Evolutionary conservation across 495 filamentous ascomycete genomes (phyloP).

Genomic region (Penicillium ochrochloron): DNA sequence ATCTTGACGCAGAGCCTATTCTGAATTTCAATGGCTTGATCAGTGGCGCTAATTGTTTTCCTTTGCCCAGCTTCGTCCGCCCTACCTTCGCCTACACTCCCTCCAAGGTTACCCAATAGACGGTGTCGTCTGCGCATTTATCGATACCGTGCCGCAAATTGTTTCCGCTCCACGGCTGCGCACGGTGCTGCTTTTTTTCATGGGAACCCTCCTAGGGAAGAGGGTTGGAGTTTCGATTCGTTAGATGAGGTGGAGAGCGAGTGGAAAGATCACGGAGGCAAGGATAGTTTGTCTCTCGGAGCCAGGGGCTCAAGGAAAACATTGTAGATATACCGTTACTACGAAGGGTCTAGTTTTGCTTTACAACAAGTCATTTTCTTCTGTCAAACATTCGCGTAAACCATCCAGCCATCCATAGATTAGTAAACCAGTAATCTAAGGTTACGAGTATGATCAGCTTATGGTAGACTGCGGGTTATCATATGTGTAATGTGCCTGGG

Average conservation of each 20-base stretch:
- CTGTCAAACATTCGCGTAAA: background rate
- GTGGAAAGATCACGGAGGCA: slow-evolving; percentile 13
- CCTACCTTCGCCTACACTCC: slow-evolving; percentile 54
- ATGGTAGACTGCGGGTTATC: background rate
- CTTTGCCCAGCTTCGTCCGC: slow-evolving; percentile 46
- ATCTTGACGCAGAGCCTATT: background rate
- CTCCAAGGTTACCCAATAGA: slow-evolving; percentile 45
- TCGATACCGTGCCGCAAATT: slow-evolving; percentile 12
- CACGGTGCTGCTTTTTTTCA: slow-evolving; percentile 20
- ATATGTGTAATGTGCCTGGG: slow-evolving; percentile 6
- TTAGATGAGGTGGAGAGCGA: slow-evolving; percentile 11
- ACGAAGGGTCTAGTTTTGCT: slow-evolving; percentile 37
- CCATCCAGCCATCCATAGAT: background rate
- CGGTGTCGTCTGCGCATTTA: slow-evolving; percentile 2
- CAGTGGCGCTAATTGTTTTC: slow-evolving; percentile 12
- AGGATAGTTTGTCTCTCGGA: slow-evolving; percentile 19
- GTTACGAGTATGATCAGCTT: background rate
- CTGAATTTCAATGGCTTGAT: background rate
- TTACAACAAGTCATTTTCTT: slow-evolving; percentile 35
- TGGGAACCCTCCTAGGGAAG: slow-evolving; percentile 12
- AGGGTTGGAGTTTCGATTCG: slow-evolving; percentile 21
- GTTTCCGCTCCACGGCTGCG: slow-evolving; percentile 12
- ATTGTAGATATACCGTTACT: slow-evolving; percentile 49
- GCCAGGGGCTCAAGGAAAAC: slow-evolving; percentile 22
- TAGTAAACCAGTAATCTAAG: background rate